Conservation (phyloP, 2,329 filamentous ascomycete species). For the Ceratocystis albifundus region DNA sequence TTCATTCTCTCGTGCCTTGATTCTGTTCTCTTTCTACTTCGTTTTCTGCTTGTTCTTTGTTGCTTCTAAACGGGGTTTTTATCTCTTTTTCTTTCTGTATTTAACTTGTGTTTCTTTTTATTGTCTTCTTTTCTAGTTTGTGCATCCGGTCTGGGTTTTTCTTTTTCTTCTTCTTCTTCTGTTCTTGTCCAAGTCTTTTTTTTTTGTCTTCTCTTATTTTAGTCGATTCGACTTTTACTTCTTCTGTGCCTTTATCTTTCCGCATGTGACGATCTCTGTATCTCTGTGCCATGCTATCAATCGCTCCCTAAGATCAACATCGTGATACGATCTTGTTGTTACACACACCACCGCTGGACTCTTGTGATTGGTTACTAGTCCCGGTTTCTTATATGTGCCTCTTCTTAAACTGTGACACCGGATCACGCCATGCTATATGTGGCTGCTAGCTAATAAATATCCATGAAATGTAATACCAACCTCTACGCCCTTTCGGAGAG, state of each 20-base stretch:
- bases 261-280: not conserved
- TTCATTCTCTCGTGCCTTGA: conserved; percentile 27
- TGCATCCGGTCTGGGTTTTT: conserved; percentile 16
- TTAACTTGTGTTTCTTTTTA: conserved; percentile 1
- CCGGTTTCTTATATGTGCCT: too few relatives aligned
- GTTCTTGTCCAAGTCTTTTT: conserved; percentile 10
- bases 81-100: conserved; percentile 27
- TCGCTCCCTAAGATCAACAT: too few relatives aligned
- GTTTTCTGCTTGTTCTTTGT: conserved; percentile 26
- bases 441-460: too few relatives aligned
- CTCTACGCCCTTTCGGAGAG: too few relatives aligned
- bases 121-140: conserved; percentile 11
- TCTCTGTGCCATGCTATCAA: too few relatives aligned
- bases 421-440: too few relatives aligned
- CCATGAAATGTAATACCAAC: too few relatives aligned
- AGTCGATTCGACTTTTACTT: conserved; percentile 18
- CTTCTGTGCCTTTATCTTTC: not conserved
- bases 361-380: too few relatives aligned
- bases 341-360: too few relatives aligned
- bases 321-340: too few relatives aligned
- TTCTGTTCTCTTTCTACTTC: conserved; percentile 30
- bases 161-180: conserved; percentile 25
- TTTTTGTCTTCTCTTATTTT: not conserved
- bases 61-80: conserved; percentile 27
- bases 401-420: too few relatives aligned